These are phyloP conservation scores for Cercospora sp. DNA, from an alignment of 2,329 filamentous ascomycete genomes.

Conservation along the genomic window DNA sequence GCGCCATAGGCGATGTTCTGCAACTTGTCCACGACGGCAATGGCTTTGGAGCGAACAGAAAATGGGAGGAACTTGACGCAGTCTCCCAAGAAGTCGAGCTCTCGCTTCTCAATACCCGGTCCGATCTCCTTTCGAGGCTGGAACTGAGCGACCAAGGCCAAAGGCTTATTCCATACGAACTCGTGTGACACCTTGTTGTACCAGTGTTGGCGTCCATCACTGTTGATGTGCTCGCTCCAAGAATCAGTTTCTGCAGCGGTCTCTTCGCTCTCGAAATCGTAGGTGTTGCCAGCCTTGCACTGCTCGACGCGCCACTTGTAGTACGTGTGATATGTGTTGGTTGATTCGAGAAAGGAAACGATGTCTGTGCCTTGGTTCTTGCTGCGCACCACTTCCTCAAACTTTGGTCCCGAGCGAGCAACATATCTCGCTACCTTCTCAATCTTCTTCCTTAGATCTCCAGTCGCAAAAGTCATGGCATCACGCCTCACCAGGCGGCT, in stretches of 20 bases:
- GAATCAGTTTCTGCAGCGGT: background rate
- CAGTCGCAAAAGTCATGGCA: conserved; percentile 55
- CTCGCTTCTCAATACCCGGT: background rate
- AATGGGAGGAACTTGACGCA: background rate
- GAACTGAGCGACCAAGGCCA: background rate
- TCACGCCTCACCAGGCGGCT: background rate
- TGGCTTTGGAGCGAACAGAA: background rate
- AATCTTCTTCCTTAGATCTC: conserved; percentile 79
- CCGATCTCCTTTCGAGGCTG: background rate
- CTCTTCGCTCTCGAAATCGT: background rate
- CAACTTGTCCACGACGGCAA: background rate
- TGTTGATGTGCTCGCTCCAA: background rate
- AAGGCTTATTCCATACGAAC: background rate
- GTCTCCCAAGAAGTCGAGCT: background rate
- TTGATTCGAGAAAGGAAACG: conserved; percentile 78
- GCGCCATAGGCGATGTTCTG: background rate
- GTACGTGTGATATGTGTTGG: conserved; percentile 83
- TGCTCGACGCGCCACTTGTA: conserved; percentile 90
- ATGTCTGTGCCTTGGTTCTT: conserved; percentile 85
- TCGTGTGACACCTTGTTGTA: background rate
- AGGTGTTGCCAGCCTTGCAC: conserved; percentile 73
- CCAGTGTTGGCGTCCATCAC: background rate
- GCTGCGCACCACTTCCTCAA: conserved; percentile 81
- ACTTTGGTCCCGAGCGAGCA: conserved; percentile 63
- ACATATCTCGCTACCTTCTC: conserved; percentile 96